Evolutionary conservation across 2,329 filamentous ascomycete species (phyloP).

Genomic region (Tolypocladium ovalisporum): DNA sequence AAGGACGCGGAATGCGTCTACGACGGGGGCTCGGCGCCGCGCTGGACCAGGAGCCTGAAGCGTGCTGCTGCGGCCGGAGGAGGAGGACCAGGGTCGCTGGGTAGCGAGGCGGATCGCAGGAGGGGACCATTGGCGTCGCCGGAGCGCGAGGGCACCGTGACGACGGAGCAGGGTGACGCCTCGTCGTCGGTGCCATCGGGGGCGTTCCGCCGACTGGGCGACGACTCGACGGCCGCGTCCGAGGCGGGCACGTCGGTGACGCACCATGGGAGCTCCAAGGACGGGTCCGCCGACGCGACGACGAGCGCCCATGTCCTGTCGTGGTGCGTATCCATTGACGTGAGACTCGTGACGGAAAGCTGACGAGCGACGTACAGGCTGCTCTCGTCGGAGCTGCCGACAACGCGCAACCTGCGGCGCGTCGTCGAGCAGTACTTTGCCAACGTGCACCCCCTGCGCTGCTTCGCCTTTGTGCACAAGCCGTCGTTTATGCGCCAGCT

Average conservation of each 20-base stretch:
- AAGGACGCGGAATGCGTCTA: conserved; percentile 26
- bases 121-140: not conserved
- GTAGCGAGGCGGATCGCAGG: not conserved
- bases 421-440: conserved; percentile 27
- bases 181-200: not conserved
- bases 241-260: not conserved
- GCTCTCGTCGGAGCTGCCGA: conserved; percentile 20
- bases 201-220: not conserved
- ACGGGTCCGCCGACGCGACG: not conserved
- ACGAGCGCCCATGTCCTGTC: not conserved
- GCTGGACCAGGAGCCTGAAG: conserved; percentile 24
- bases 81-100: not conserved
- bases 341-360: not conserved
- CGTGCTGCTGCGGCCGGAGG: conserved; percentile 4
- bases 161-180: conserved; percentile 1
- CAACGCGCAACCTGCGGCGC: conserved; percentile 20
- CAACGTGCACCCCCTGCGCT: conserved; percentile 28
- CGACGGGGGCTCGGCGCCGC: conserved; percentile 24
- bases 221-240: not conserved
- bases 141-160: conserved; percentile 1
- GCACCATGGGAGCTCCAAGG: not conserved
- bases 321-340: not conserved
- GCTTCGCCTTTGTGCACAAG: conserved; percentile 29
- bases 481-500: conserved; percentile 26
- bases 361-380: conserved; percentile 13